phyloP scores from a whole-genome alignment of 1,284 basidiomycete genomes.

The Irpex sp. region DNA sequence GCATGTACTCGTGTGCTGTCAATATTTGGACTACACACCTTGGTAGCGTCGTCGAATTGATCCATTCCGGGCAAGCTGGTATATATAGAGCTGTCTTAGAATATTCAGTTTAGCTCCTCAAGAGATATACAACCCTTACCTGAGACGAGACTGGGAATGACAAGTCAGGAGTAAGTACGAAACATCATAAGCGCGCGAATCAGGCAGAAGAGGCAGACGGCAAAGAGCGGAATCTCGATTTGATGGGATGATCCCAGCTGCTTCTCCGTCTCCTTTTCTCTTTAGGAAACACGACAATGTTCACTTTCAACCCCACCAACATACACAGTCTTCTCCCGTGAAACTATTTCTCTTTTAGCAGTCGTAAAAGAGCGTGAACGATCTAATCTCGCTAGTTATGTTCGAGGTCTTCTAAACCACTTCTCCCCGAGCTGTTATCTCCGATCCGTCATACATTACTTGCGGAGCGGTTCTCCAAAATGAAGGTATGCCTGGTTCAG shows the following conservation, averaged over 20 bases:
- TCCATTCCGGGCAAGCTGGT: slow-evolving; percentile 22
- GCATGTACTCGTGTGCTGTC: not conserved
- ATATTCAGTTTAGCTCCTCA: too few relatives aligned
- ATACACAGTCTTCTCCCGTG: not conserved
- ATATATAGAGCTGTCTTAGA: not conserved
- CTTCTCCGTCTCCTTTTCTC: not conserved
- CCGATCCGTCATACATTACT: too few relatives aligned
- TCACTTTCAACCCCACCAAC: not conserved
- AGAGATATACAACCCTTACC: not conserved
- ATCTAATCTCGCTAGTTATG: too few relatives aligned
- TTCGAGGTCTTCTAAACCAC: too few relatives aligned
- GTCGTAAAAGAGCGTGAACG: too few relatives aligned
- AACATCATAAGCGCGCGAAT: not conserved
- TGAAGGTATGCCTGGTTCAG: not conserved
- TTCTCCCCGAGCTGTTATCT: too few relatives aligned
- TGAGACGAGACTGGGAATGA: not conserved
- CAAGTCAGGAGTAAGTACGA: not conserved
- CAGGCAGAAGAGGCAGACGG: not conserved
- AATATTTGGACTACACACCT: slow-evolving; percentile 40
- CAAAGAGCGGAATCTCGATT: slow-evolving; percentile 1
- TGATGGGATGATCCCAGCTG: not conserved
- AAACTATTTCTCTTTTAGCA: not conserved
- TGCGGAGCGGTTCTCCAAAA: not conserved
- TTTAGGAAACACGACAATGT: slow-evolving; percentile 1
- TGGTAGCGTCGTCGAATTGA: slow-evolving; percentile 77